These are phyloP conservation scores for Vitis rupestris DNA, from an alignment of 164 flowering plant genomes.

Conservation along the genomic window DNA sequence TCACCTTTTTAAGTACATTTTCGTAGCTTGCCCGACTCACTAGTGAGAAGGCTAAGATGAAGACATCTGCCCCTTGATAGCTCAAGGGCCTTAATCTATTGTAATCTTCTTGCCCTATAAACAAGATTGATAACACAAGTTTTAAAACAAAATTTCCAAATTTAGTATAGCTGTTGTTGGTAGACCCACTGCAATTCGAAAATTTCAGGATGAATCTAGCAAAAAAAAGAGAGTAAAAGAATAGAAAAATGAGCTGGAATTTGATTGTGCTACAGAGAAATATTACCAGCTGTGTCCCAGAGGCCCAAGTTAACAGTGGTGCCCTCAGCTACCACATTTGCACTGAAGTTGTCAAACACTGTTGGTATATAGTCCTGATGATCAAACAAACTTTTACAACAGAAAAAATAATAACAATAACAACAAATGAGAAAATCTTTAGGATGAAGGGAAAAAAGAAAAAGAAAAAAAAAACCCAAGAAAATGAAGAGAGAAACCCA, in stretches of 20 bases:
- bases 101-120: constrained; percentile 93
- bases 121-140: constrained; percentile 9
- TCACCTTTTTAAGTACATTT: constrained; percentile 86
- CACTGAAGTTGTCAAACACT: constrained; percentile 98
- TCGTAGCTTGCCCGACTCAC: constrained; percentile 97
- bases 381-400: neutral
- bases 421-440: neutral
- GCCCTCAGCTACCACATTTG: constrained; percentile 91
- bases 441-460: neutral
- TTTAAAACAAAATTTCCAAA: constrained; percentile 9
- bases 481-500: neutral
- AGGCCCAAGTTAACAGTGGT: constrained; percentile 94
- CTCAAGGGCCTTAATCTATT: constrained; percentile 95
- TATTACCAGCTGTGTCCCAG: constrained; percentile 97
- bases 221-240: neutral
- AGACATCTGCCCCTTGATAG: constrained; percentile 95
- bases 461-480: neutral
- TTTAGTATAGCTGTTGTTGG: neutral
- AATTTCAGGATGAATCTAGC: neutral
- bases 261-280: neutral
- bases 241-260: neutral
- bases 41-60: constrained; percentile 88
- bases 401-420: neutral
- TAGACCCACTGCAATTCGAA: neutral
- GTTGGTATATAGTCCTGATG: constrained; percentile 87